These are phyloP conservation scores for Rhipidocladum racemiflorum DNA, from an alignment of 176 grass and related monocot genomes.

Conservation along the genomic window DNA sequence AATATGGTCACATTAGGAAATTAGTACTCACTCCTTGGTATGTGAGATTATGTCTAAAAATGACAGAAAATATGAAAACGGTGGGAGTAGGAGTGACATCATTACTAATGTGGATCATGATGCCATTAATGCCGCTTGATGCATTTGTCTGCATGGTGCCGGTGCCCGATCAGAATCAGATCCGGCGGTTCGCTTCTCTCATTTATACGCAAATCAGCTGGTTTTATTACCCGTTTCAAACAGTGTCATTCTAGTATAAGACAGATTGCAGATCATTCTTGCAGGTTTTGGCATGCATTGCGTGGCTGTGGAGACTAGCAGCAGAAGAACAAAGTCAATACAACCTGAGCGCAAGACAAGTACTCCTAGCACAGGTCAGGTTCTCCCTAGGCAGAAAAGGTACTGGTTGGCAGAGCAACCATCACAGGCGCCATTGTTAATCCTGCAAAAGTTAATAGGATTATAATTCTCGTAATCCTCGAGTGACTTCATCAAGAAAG, in stretches of 20 bases:
- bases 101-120: neutral
- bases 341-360: neutral
- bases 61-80: too few relatives aligned
- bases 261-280: neutral
- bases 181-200: neutral
- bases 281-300: neutral
- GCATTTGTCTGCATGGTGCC: neutral
- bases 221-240: neutral
- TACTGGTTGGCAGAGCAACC: neutral
- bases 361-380: neutral
- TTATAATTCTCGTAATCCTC: neutral
- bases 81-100: neutral
- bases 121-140: neutral
- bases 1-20: too few relatives aligned
- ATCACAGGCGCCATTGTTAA: slow-evolving; percentile 17
- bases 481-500: neutral
- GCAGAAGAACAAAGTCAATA: neutral
- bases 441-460: slow-evolving; percentile 24
- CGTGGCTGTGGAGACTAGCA: neutral
- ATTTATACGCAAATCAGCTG: neutral
- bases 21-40: too few relatives aligned
- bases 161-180: neutral
- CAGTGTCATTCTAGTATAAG: neutral
- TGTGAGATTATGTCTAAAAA: too few relatives aligned
- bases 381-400: neutral